Base-by-base conservation (phyloP, 2,329 filamentous ascomycete genomes). In the Lecanoromycetidae sp. region DNA sequence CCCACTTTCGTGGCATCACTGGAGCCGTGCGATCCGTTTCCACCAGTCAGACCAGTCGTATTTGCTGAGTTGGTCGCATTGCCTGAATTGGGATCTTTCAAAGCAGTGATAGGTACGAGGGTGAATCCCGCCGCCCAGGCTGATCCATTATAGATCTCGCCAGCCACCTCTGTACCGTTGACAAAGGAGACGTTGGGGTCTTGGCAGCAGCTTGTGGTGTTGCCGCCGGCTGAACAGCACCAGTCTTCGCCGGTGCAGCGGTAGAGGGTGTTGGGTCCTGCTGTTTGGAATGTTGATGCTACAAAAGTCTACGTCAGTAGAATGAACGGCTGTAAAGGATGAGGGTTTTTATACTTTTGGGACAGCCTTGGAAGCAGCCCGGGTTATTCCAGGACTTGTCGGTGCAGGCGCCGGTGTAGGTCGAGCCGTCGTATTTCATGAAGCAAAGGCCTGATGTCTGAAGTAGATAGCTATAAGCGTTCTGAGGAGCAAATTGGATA, bases 151-250 rank as follows among this genome's bases (percentile, higher is more conserved):
- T 3, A 15, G n/a, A 23, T 20, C 19, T 23, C 5, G 20, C 20
- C n/a, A 5, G n/a, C 19, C 15, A 6, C 10, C 7, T 38, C 36
- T 10, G 13, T n/a, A 2, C 10, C 10, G 23, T 10, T 6, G 25
- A 29, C n/a, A 19, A 35, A 35, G 22, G n/a, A 6, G 19, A 37
- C 19, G 23, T 37, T 27, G 13, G n/a, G 30, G 37, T 45, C 42
- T 9, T 45, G 8, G 23, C 42, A 38, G 42, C 42, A 45, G 32
- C 20, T 36, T 6, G 42, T 45, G 7, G 34, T 37, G 33, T 45
- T 45, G 4, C 19, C 20, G 23, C 30, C 42, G 8, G 5, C 8
- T 15, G 42, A 35, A 13, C 42, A 37, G 33, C 42, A 45, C 32
- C 42, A 45, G 8, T 27, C 9, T 19, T 26, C 33, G 23, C 29